Percentiles rank a stretch among this genome's conserved stretches.
These are phyloP conservation scores for Plectosphaerella plurivora DNA, from an alignment of 2,329 filamentous ascomycete genomes.

Conservation along the genomic window DNA sequence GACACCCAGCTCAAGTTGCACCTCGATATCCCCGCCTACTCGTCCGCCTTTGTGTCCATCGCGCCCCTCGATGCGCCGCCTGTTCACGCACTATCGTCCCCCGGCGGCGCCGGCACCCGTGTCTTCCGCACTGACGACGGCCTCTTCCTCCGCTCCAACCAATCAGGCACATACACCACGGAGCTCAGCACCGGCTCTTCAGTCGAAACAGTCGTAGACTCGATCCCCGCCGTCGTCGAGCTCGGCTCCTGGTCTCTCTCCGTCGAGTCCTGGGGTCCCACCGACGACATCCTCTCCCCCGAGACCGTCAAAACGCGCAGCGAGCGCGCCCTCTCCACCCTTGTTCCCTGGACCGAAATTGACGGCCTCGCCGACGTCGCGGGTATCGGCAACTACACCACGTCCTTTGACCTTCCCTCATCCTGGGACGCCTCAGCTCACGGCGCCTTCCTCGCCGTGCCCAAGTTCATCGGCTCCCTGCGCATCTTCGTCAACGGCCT, in stretches of 20 bases:
- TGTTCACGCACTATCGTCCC: slow-evolving; percentile 2
- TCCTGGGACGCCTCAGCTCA: not conserved
- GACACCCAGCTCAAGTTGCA: slow-evolving; percentile 8
- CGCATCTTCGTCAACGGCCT: slow-evolving; percentile 9
- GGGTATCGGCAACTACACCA: slow-evolving; percentile 10
- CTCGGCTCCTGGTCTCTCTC: slow-evolving; percentile 4
- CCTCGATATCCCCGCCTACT: slow-evolving; percentile 6
- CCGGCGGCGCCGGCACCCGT: not conserved
- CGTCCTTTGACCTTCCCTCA: slow-evolving; percentile 1
- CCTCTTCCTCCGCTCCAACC: slow-evolving; percentile 7
- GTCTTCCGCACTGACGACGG: slow-evolving; percentile 3
- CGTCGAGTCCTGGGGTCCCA: slow-evolving; percentile 6
- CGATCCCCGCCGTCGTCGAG: not conserved
- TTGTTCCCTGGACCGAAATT: slow-evolving; percentile 8
- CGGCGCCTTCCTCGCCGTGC: slow-evolving; percentile 8
- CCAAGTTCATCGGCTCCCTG: slow-evolving; percentile 7
- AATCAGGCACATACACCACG: slow-evolving; percentile 2
- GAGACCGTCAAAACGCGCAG: slow-evolving; percentile 5
- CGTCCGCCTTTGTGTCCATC: slow-evolving; percentile 6
- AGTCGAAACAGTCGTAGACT: slow-evolving; percentile 3
- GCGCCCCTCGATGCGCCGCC: slow-evolving; percentile 2
- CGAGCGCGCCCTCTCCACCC: slow-evolving; percentile 3
- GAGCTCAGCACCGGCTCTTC: slow-evolving; percentile 1
- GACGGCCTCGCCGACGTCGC: slow-evolving; percentile 2
- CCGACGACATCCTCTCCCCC: slow-evolving; percentile 3